phyloP scores from a whole-genome alignment of 495 filamentous ascomycete genomes.

The Hypomontagnella monticulosa region DNA sequence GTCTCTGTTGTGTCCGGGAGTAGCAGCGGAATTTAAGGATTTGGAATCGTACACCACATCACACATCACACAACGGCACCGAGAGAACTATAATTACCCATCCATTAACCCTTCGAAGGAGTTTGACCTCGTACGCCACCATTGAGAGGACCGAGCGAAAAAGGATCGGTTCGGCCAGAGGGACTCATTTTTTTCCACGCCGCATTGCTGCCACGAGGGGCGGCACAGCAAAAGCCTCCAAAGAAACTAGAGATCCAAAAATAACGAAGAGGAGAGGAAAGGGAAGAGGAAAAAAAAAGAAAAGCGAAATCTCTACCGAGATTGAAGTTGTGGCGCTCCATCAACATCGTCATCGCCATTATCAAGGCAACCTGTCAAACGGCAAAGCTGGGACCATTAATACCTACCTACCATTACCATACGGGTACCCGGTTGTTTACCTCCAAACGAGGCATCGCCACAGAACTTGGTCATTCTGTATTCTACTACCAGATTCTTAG shows the following conservation, averaged over 20 bases:
- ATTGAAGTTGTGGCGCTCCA: slow-evolving; percentile 14
- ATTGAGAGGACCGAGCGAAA: slow-evolving; percentile 37
- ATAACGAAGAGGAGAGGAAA: slow-evolving; percentile 16
- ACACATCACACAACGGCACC: slow-evolving; percentile 3
- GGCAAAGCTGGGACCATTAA: too few species aligned
- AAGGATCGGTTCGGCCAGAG: slow-evolving; percentile 41
- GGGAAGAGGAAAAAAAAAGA: not conserved
- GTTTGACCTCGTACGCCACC: slow-evolving; percentile 17
- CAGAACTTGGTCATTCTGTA: slow-evolving; percentile 4
- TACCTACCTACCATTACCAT: not conserved
- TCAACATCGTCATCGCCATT: not conserved
- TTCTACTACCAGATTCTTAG: slow-evolving; percentile 9
- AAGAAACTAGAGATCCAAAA: slow-evolving; percentile 20
- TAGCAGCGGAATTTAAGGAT: not conserved
- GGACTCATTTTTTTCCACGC: slow-evolving; percentile 11
- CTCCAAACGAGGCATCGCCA: slow-evolving; percentile 20
- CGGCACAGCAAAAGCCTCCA: slow-evolving; percentile 33
- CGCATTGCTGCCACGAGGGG: slow-evolving; percentile 28
- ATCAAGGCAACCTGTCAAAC: not conserved
- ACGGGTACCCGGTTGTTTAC: too few species aligned
- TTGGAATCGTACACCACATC: not conserved
- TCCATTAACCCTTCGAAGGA: not conserved
- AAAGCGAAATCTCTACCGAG: slow-evolving; percentile 9
- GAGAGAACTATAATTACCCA: slow-evolving; percentile 15
- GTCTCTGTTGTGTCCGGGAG: not conserved